Conservation (phyloP, 371 early-diverging fungal genomes). For the Mucor racemosus region DNA sequence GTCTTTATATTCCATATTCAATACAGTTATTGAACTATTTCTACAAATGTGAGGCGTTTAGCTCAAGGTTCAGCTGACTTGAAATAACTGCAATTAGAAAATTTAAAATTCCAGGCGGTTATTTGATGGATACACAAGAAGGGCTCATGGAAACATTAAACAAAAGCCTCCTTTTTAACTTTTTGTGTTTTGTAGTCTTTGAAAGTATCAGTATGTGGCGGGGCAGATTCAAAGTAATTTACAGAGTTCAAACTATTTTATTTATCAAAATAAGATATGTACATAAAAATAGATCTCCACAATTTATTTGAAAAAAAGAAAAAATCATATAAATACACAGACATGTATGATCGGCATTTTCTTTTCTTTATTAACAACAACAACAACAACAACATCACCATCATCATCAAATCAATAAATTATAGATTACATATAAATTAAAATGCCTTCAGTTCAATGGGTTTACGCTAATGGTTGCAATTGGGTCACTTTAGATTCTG, state of each 20-base stretch:
- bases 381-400: background rate
- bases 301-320: background rate
- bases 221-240: background rate
- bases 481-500: slow-evolving; percentile 26
- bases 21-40: background rate
- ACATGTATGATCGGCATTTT: background rate
- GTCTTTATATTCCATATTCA: too few relatives aligned
- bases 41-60: slow-evolving; percentile 2
- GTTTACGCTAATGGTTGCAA: slow-evolving; percentile 31
- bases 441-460: slow-evolving; percentile 24
- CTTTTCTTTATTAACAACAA: background rate
- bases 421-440: background rate
- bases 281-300: background rate
- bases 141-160: background rate
- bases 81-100: background rate
- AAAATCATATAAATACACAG: slow-evolving; percentile 2
- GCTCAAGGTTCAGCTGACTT: slow-evolving; percentile 1
- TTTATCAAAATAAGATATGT: too few relatives aligned
- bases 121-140: slow-evolving; percentile 1
- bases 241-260: too few relatives aligned
- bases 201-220: background rate
- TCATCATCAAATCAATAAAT: background rate
- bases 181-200: background rate
- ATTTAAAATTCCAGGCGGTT: background rate
- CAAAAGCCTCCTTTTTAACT: slow-evolving; percentile 8